phyloP scores from a whole-genome alignment of 768 basidiomycete genomes.

The Xerocomus spinulosus region DNA sequence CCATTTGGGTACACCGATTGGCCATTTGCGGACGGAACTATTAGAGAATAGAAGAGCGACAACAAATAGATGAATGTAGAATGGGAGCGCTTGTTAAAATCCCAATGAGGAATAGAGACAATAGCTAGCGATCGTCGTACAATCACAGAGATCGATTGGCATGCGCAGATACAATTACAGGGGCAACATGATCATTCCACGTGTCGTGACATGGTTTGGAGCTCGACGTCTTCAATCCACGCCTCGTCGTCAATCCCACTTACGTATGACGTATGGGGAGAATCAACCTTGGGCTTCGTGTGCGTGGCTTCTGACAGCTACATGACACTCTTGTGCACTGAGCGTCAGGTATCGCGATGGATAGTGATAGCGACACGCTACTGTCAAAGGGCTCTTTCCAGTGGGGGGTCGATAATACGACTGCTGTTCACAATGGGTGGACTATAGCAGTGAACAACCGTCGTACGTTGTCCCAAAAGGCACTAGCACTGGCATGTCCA shows the following conservation, averaged over 20 bases:
- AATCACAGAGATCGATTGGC: too few relatives aligned
- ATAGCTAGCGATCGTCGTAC: too few relatives aligned
- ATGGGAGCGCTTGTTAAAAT: too few relatives aligned
- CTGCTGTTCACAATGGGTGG: too few relatives aligned
- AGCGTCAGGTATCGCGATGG: neutral
- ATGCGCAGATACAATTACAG: neutral
- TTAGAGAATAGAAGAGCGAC: neutral
- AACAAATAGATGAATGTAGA: too few relatives aligned
- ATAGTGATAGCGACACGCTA: neutral
- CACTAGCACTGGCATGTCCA: slow-evolving; percentile 38
- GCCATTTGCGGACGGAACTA: slow-evolving; percentile 15
- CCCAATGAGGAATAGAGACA: too few relatives aligned
- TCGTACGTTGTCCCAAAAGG: slow-evolving; percentile 41
- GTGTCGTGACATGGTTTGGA: slow-evolving; percentile 4
- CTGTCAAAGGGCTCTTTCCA: slow-evolving; percentile 14
- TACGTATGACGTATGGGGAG: slow-evolving; percentile 25
- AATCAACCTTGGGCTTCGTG: slow-evolving; percentile 45
- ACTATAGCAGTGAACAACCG: slow-evolving; percentile 25
- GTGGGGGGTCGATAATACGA: too few relatives aligned
- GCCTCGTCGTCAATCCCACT: slow-evolving; percentile 30
- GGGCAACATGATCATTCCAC: neutral
- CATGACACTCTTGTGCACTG: neutral
- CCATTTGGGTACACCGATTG: slow-evolving; percentile 30
- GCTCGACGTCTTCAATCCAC: slow-evolving; percentile 36
- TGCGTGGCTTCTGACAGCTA: neutral